Conservation (phyloP, 345 rosid genomes). For the Melaleuca quinquenervia region DNA sequence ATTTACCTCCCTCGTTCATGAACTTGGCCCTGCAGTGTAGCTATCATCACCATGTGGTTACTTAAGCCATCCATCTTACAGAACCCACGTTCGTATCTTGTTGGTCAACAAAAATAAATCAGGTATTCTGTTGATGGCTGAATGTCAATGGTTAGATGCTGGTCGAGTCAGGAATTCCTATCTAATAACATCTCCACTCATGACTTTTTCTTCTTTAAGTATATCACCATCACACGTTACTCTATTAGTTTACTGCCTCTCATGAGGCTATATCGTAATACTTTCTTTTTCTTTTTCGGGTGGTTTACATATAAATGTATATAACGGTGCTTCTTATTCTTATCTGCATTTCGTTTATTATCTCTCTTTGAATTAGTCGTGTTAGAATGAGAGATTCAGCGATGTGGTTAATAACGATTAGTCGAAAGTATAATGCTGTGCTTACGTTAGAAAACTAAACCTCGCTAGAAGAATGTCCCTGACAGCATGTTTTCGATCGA, state of each 20-base stretch:
- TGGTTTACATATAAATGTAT: neutral
- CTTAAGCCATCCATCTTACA: neutral
- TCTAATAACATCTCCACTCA: neutral
- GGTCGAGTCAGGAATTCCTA: neutral
- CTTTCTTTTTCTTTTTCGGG: neutral
- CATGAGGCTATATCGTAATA: neutral
- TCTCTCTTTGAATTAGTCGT: neutral
- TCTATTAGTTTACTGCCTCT: neutral
- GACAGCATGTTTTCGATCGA: neutral
- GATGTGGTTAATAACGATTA: neutral
- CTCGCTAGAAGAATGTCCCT: neutral
- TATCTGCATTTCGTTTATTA: neutral
- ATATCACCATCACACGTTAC: neutral
- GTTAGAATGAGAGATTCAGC: neutral
- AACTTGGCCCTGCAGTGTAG: constrained; percentile 1
- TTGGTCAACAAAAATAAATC: neutral
- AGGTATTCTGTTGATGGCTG: neutral
- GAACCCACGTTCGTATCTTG: neutral
- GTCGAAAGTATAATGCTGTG: neutral
- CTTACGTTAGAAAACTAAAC: neutral
- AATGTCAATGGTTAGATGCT: neutral
- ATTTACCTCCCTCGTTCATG: neutral
- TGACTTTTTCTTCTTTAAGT: neutral
- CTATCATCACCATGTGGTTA: neutral
- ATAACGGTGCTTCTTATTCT: neutral